Conservation (phyloP, 2,329 filamentous ascomycete species). For the Lasiodiplodia theobromae region DNA sequence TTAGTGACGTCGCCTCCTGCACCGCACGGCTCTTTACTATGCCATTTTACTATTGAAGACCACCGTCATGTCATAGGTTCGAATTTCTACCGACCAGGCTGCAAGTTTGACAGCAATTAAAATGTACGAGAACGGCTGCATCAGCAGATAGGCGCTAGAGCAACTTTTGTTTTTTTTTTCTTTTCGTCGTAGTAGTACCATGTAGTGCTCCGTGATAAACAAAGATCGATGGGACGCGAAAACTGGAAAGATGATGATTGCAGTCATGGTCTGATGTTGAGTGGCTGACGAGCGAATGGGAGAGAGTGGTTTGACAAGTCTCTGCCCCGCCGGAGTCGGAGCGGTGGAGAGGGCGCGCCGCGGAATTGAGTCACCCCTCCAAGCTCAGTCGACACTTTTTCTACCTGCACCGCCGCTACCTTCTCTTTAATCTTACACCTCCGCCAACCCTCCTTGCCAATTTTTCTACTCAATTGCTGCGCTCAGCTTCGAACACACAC, state of each 20-base stretch:
- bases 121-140: too few species aligned
- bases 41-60: neutral
- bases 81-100: too few species aligned
- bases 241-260: neutral
- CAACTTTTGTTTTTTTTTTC: too few species aligned
- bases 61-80: too few species aligned
- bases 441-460: neutral
- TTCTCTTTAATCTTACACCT: neutral
- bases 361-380: constrained; percentile 26
- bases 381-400: constrained; percentile 26
- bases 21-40: neutral
- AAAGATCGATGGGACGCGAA: too few species aligned
- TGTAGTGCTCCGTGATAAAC: too few species aligned
- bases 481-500: neutral
- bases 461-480: neutral
- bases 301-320: neutral
- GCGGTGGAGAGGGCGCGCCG: neutral
- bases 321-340: constrained; percentile 20
- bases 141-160: too few species aligned
- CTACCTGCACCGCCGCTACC: neutral
- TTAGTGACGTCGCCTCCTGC: neutral
- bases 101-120: too few species aligned
- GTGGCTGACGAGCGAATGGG: neutral
- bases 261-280: neutral
- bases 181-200: too few species aligned